These are phyloP conservation scores for Colletotrichum musae DNA, from an alignment of 2,329 filamentous ascomycete genomes.

Conservation along the genomic window DNA sequence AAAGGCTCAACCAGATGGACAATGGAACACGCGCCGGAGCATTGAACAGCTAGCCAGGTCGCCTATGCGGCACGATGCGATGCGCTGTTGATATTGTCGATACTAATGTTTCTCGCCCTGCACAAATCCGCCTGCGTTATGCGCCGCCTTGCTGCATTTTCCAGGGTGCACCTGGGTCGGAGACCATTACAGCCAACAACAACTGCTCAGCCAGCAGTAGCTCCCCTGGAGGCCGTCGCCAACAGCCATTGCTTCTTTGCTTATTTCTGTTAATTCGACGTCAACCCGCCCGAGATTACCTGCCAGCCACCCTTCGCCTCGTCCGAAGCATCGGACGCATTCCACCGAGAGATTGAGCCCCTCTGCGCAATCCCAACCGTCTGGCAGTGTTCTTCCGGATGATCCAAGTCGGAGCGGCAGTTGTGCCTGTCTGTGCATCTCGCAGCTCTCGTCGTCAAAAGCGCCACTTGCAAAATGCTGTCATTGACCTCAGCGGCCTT, in stretches of 20 bases:
- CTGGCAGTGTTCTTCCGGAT: slow-evolving; percentile 5
- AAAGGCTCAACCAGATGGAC: neutral
- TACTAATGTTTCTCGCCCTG: neutral
- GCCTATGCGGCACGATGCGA: neutral
- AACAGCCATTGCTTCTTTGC: slow-evolving; percentile 11
- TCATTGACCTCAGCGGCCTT: too few relatives aligned
- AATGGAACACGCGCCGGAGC: slow-evolving; percentile 2
- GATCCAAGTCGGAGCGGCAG: neutral
- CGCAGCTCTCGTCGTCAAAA: neutral
- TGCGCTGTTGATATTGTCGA: neutral
- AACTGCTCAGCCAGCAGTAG: neutral
- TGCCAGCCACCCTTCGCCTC: slow-evolving; percentile 5
- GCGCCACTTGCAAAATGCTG: too few relatives aligned
- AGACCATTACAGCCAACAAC: neutral
- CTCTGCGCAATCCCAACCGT: slow-evolving; percentile 7
- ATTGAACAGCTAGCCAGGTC: slow-evolving; percentile 13
- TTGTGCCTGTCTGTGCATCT: neutral
- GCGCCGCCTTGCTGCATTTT: neutral
- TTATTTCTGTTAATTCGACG: slow-evolving; percentile 10
- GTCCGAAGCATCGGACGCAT: slow-evolving; percentile 21
- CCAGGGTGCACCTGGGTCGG: slow-evolving; percentile 1
- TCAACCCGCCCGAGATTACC: slow-evolving; percentile 18
- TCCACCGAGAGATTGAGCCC: slow-evolving; percentile 1
- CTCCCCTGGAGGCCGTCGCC: neutral
- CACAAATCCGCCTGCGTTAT: slow-evolving; percentile 11